Conservation (phyloP, 192 early-diverging fungal species). For the Dimargaris xerosporica region DNA sequence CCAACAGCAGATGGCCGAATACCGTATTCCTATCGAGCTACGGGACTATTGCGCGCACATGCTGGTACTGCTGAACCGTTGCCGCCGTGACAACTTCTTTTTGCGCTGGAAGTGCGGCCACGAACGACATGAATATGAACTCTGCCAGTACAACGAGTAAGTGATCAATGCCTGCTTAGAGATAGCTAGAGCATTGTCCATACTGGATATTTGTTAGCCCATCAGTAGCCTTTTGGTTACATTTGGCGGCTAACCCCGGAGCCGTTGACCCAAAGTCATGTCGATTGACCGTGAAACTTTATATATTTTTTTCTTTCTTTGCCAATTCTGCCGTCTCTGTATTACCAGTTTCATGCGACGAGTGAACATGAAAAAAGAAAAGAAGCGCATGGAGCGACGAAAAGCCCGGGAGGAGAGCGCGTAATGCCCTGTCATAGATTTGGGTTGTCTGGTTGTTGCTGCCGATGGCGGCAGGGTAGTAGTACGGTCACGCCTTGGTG, state of each 20-base stretch:
- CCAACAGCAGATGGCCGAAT: constrained; percentile 70
- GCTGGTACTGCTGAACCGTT: constrained; percentile 81
- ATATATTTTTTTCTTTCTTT: neutral
- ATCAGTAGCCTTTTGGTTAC: neutral
- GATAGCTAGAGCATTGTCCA: neutral
- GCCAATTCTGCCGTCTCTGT: neutral
- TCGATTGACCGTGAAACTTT: neutral
- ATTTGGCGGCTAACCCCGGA: neutral
- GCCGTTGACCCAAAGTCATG: neutral
- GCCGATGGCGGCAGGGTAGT: too few species aligned
- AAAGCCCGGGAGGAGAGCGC: neutral
- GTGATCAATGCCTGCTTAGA: neutral
- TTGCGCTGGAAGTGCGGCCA: constrained; percentile 88
- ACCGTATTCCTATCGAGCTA: constrained; percentile 67
- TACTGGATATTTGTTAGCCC: neutral
- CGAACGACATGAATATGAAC: constrained; percentile 75
- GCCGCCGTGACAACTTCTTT: constrained; percentile 68
- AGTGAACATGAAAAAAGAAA: neutral
- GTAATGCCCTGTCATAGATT: too few species aligned
- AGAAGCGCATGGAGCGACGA: neutral
- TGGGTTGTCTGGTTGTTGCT: too few species aligned
- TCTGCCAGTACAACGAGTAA: constrained; percentile 88
- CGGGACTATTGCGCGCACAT: constrained; percentile 93
- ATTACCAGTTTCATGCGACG: neutral
- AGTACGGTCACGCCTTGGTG: too few species aligned